Evolutionary conservation across 2,329 filamentous ascomycete genomes (phyloP).

Genomic region (Pleochaeta shiraiana): DNA sequence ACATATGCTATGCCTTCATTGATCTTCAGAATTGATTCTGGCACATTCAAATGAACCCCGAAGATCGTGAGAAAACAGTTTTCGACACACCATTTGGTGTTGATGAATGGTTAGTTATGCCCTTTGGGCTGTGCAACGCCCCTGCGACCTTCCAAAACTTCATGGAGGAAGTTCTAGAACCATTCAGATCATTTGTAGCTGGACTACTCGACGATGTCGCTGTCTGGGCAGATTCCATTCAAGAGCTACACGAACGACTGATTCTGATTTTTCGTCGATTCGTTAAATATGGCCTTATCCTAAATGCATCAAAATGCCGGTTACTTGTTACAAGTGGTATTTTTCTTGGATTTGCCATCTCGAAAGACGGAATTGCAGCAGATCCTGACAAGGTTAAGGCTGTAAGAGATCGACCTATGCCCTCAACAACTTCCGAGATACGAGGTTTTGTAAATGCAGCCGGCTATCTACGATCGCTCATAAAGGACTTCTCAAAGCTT

Average conservation of each 20-base stretch:
- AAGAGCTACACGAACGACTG: background rate
- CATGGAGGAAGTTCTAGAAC: background rate
- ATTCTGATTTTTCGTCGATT: background rate
- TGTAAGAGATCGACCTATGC: background rate
- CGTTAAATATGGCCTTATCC: background rate
- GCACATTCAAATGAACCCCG: background rate
- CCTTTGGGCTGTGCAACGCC: background rate
- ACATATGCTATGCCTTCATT: background rate
- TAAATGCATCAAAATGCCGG: background rate
- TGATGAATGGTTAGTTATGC: conserved; percentile 2
- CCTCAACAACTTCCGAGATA: background rate
- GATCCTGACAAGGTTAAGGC: background rate
- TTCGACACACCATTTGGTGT: background rate
- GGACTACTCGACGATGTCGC: background rate
- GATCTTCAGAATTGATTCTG: background rate
- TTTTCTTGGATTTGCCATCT: background rate
- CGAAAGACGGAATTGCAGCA: background rate
- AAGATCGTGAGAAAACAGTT: background rate
- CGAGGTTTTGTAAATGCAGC: background rate
- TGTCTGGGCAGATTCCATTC: background rate
- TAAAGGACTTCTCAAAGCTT: background rate
- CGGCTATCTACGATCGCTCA: background rate
- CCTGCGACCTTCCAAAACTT: background rate
- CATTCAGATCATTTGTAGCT: background rate
- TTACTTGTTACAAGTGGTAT: background rate